phyloP scores from a whole-genome alignment of 352 stramenopile species.

The Thraustochytrium striatum region DNA sequence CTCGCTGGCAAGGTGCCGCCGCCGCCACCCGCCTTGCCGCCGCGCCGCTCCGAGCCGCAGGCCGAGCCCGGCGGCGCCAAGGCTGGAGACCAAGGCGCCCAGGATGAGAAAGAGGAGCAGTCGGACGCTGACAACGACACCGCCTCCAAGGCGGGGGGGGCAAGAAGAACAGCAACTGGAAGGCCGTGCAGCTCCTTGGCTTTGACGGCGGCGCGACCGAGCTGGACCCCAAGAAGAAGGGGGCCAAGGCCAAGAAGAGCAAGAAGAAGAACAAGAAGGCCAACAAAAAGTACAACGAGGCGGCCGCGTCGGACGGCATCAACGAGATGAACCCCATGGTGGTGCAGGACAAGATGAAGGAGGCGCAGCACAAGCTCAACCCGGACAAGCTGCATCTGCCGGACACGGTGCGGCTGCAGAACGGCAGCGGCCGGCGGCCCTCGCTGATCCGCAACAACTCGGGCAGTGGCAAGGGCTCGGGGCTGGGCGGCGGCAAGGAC shows the following conservation, averaged over 20 bases:
- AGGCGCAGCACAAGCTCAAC: constrained; percentile 37
- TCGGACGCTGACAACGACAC: constrained; percentile 2
- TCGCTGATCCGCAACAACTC: not conserved
- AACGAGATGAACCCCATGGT: constrained; percentile 49
- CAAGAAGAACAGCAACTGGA: constrained; percentile 39
- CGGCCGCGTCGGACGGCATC: constrained; percentile 21
- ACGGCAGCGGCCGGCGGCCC: not conserved
- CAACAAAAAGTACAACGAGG: constrained; percentile 47
- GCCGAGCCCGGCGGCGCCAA: not conserved
- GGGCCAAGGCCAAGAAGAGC: not conserved
- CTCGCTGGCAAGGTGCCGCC: not conserved
- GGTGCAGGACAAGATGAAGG: constrained; percentile 49
- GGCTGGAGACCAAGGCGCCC: no score
- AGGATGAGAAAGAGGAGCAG: not conserved
- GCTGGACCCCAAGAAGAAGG: not conserved
- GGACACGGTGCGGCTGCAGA: constrained; percentile 1
- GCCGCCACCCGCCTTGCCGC: not conserved
- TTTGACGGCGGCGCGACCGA: constrained; percentile 21
- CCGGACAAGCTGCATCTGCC: constrained; percentile 8
- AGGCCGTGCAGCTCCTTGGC: constrained; percentile 21
- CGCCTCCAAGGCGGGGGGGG: not conserved
- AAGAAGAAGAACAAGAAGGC: constrained; percentile 48
- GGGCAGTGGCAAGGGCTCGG: not conserved
- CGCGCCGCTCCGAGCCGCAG: not conserved
- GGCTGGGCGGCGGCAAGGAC: not conserved